These are phyloP conservation scores for Fremontodendron californicum DNA, from an alignment of 345 rosid genomes.

Conservation along the genomic window DNA sequence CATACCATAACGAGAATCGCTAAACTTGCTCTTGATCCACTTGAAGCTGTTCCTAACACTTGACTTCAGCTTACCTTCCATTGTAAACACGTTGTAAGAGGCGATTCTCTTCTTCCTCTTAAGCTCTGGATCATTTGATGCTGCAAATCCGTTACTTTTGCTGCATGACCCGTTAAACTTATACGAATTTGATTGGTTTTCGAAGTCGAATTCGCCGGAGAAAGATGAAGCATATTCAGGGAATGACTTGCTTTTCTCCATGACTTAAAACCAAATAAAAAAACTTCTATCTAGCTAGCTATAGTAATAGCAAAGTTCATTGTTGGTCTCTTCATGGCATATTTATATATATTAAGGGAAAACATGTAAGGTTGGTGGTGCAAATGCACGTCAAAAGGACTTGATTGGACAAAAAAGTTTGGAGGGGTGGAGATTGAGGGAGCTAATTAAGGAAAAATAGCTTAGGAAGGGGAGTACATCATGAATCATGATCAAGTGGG, in stretches of 20 bases:
- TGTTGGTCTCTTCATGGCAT: slow-evolving; percentile 7
- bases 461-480: neutral
- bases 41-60: slow-evolving; percentile 76
- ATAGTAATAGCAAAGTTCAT: neutral
- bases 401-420: neutral
- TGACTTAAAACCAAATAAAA: neutral
- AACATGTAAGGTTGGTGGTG: slow-evolving; percentile 19
- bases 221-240: slow-evolving; percentile 64
- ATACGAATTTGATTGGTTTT: slow-evolving; percentile 47
- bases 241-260: slow-evolving; percentile 89
- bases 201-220: slow-evolving; percentile 50
- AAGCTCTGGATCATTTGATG: slow-evolving; percentile 71
- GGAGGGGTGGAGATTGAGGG: slow-evolving; percentile 12
- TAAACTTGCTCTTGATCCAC: slow-evolving; percentile 89
- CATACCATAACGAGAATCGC: slow-evolving; percentile 39
- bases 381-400: slow-evolving; percentile 22
- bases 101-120: slow-evolving; percentile 92
- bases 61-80: slow-evolving; percentile 74
- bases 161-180: slow-evolving; percentile 67
- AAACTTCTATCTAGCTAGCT: neutral
- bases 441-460: neutral
- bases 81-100: slow-evolving; percentile 61
- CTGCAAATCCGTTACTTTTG: slow-evolving; percentile 35
- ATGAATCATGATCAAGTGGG: slow-evolving; percentile 33
- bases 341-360: slow-evolving; percentile 23